Conservation (phyloP, 2,329 filamentous ascomycete genomes). For the Botrytis pseudocinerea region DNA sequence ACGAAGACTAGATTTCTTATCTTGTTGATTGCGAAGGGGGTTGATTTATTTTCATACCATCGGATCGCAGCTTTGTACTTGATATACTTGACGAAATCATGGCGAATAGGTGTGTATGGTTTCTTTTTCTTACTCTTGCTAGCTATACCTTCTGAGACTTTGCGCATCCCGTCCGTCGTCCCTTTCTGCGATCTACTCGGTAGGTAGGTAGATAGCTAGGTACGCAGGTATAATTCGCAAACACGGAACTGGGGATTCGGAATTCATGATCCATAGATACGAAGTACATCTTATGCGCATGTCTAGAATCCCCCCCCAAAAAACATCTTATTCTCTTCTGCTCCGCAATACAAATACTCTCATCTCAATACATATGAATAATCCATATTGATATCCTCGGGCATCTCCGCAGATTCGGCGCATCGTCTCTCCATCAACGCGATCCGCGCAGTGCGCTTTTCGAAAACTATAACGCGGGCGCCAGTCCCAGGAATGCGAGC, state of each 20-base stretch:
- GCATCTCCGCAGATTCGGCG: constrained; percentile 57
- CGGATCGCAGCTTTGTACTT: not conserved
- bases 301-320: not conserved
- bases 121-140: not conserved
- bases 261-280: not conserved
- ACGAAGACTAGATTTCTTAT: not conserved
- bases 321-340: not conserved
- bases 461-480: constrained; percentile 66
- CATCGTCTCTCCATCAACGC: constrained; percentile 71
- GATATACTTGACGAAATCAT: not conserved
- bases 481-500: constrained; percentile 22
- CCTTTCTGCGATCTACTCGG: not conserved
- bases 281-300: not conserved
- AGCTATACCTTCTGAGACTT: not conserved
- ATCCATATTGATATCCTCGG: not conserved
- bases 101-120: constrained; percentile 14
- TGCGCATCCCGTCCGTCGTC: not conserved
- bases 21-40: not conserved
- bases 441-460: constrained; percentile 73
- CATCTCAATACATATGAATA: not conserved
- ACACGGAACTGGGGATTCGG: not conserved
- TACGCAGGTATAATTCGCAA: not conserved
- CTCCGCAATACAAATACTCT: not conserved
- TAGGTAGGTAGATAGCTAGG: not conserved
- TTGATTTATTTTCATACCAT: not conserved